Evolutionary conservation across 2,329 filamentous ascomycete species (phyloP), one percentile per base, ranked within the genome.

Genomic region (Colletotrichum camelliae): DNA sequence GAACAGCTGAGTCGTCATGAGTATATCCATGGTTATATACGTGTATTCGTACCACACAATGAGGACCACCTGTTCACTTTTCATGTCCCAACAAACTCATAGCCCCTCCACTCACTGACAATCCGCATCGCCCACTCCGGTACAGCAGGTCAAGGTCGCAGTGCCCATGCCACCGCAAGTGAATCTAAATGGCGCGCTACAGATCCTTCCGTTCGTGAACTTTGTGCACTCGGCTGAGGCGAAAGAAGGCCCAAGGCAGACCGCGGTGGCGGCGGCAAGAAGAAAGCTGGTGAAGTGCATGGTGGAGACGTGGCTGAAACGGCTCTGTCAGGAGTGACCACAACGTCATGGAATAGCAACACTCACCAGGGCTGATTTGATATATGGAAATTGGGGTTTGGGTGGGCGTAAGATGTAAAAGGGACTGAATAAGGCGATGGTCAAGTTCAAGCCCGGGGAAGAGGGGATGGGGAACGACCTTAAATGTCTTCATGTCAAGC

Each of bases 381-480:
- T 2, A 4, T 18, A 1, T 43, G 37, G 16, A 43, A 18, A 10
- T 0, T 4, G 10, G 39, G n/a, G 0, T n/a, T 43, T n/a, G 39
- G 8, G 1, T n/a, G 8, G 1, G 18, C 8, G 9, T 4, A 9
- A n/a, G 39, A 43, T 43, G 39, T n/a, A n/a, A 5, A 43, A 3
- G 18, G 2, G 39, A 37, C 4, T 39, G 37, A 39, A 8, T 2
- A 39, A 16, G 37, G 15, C 4, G 15, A 39, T 39, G 37, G 37
- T 39, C 37, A 39, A n/a, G 18, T n/a, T 43, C 4, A 43, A 1
- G 18, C 16, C 1, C 9, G n/a, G 8, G 39, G 18, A 43, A 6
- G 39, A 1, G 0, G 39, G 18, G 18, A 43, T 1, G 18, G 39
- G 0, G n/a, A 1, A 1, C 0, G 16, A 43, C 0, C 39, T 43